A percentile compares a stretch with the other conserved stretches of the same genome.
These are phyloP conservation scores for Camellia japonica DNA, from an alignment of 148 eudicot species.

Conservation along the genomic window DNA sequence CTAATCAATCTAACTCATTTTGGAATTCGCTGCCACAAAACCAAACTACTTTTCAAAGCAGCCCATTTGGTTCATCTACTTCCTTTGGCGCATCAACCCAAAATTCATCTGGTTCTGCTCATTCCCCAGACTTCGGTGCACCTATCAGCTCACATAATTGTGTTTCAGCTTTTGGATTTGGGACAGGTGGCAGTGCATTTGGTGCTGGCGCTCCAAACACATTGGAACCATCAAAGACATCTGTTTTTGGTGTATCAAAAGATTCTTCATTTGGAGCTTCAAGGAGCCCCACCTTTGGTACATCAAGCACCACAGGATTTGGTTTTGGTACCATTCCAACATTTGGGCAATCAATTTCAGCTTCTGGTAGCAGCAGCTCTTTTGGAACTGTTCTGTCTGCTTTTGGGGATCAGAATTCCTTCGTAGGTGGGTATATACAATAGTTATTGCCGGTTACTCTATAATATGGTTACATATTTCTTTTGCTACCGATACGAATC, in stretches of 20 bases:
- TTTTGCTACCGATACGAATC: neutral
- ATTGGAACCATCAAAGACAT: constrained; percentile 1
- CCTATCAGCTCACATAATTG: neutral
- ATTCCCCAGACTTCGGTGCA: neutral
- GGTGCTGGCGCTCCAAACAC: neutral
- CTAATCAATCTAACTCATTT: constrained; percentile 6
- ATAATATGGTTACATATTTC: neutral
- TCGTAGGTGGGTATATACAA: no score
- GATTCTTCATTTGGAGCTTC: neutral
- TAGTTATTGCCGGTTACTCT: no score
- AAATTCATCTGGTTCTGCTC: neutral
- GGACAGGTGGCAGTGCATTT: neutral
- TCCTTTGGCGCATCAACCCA: constrained; percentile 10
- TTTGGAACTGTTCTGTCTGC: neutral
- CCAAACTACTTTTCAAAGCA: constrained; percentile 2
- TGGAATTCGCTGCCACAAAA: neutral
- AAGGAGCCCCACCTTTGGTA: neutral
- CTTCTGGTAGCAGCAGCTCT: neutral
- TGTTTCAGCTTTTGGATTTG: constrained; percentile 3
- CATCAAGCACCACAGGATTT: constrained; percentile 3
- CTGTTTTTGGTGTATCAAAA: neutral
- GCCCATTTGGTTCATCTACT: neutral
- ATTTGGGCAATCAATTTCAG: constrained; percentile 5
- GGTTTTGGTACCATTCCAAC: neutral
- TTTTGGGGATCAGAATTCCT: neutral